Evolutionary conservation across 768 basidiomycete genomes (phyloP), one percentile per base, ranked within the genome.

Genomic region (Rhodotorula diobovata): DNA sequence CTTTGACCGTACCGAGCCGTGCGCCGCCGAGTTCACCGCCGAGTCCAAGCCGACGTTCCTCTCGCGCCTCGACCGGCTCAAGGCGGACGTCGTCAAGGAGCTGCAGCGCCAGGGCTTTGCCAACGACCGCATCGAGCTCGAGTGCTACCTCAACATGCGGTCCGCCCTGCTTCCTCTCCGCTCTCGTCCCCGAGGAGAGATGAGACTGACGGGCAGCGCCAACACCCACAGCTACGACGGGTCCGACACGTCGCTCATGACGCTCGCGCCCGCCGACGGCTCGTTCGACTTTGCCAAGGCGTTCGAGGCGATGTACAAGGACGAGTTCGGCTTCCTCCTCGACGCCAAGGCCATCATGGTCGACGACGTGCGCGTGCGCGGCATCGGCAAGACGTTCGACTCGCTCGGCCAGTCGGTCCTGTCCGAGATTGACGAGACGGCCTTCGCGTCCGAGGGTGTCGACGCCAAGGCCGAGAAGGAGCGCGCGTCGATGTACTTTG

Each of bases 191-290:
- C n/a, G n/a, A n/a, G n/a, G n/a, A 28, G n/a, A 14, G n/a, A 28
- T 15, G 16, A 14, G 23, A 30, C 50, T 51, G 20, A 50, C 45
- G 9, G 25, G 4, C 25, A 4, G 46, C 46, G 48, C 48, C 4
- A 15, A 5, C 41, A 16, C 37, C 7, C 34, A 28, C 87, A 87
- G 92, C 32, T 94, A 93, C 75, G 90, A 93, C 60, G 93, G 93
- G 7, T 93, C 91, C 0, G 93, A 95, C 81, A 98, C 95, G 0
- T 86, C 93, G 25, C 80, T 97, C 74, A 95, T 97, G 91, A 86
- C 93, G 20, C 82, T 91, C 21, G 72, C 68, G 28, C 71, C 76
- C 32, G 51, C 68, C 2, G 70, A 76, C 23, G 74, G 83, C 32
- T 73, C 79, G 15, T 87, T 88, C 71, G 89, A 93, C 79, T 93